Evolutionary conservation across 441 rosid species (phyloP), one percentile per base, ranked within the genome.

Genomic region (Daphne laureola): DNA sequence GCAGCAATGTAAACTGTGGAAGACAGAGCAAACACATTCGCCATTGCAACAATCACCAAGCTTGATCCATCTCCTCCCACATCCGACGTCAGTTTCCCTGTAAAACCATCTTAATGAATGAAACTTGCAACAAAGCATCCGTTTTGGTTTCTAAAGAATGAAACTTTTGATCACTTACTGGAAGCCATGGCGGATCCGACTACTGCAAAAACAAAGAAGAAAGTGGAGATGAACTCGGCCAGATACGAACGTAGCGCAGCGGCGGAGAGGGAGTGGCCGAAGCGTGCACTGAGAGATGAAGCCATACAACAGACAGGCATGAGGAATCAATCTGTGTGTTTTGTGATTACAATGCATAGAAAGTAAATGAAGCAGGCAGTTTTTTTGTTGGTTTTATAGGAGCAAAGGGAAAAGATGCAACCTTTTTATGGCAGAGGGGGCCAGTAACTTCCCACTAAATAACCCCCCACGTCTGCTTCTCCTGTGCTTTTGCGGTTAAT

Each of bases 111-210:
- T 1, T 5, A 4, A 17, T 41, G 5, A 35, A 23, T 9, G 8
- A 15, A 46, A 14, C 17, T 8, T 1, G 15, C 3, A 51, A 35
- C 14, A 2, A 51, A 35, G 7, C 50, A 15, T 18, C 13, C 38
- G 13, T 35, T 17, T 12, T 49, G 40, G 5, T 46, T 8, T 46
- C 3, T 8, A 46, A 8, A 3, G 15, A 46, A 46, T 14, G 49
- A n/a, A 16, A 46, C 3, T 5, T 31, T 31, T 31, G 1, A 25
- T 52, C 8, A 54, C 66, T 58, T 52, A 84, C 96, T 65, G 44
- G 98, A 77, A 63, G 96, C 68, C 93, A 89, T 84, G 72, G 87
- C 55, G n/a, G 98, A 89, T 56, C 98, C 98, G 4, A 93, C 79
- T 16, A 80, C 96, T 0, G 84, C 81, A 25, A 85, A 70, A 8